Conservation (phyloP, 1,284 basidiomycete species). For the Irpex rosettiformis region DNA sequence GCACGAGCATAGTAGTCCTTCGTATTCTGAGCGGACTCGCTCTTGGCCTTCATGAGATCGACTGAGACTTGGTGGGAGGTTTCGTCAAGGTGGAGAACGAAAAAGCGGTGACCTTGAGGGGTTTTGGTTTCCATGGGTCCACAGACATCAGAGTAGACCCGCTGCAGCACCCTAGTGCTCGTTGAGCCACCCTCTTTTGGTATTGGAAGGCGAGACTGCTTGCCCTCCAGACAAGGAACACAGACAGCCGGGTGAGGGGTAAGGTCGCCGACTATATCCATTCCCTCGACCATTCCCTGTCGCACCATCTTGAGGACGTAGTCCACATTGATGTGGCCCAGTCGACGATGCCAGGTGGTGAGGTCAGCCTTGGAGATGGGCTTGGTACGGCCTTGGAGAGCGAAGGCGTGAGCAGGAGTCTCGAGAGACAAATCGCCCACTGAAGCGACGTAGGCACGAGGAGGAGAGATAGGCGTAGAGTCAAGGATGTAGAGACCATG, state of each 20-base stretch:
- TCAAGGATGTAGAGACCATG: slow-evolving; percentile 16
- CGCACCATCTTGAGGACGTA: slow-evolving; percentile 13
- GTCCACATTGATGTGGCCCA: slow-evolving; percentile 22
- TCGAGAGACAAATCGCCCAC: not conserved
- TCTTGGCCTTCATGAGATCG: slow-evolving; percentile 14
- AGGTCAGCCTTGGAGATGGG: slow-evolving; percentile 11
- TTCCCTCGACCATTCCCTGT: slow-evolving; percentile 15
- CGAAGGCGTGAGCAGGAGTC: not conserved
- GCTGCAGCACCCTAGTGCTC: slow-evolving; percentile 10
- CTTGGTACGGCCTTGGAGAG: slow-evolving; percentile 2
- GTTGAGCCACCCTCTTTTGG: slow-evolving; percentile 4
- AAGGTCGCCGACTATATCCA: slow-evolving; percentile 7
- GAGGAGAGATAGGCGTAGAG: not conserved
- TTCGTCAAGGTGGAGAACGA: slow-evolving; percentile 14
- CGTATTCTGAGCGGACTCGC: slow-evolving; percentile 5
- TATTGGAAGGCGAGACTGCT: slow-evolving; percentile 16
- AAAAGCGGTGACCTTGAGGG: slow-evolving; percentile 9
- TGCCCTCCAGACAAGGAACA: slow-evolving; percentile 12
- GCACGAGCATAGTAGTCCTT: slow-evolving; percentile 4
- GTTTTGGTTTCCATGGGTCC: slow-evolving; percentile 16
- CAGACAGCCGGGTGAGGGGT: slow-evolving; percentile 10
- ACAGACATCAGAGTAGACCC: slow-evolving; percentile 27
- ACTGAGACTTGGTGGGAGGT: slow-evolving; percentile 8
- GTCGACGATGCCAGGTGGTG: slow-evolving; percentile 24
- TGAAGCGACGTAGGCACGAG: slow-evolving; percentile 1